These are phyloP conservation scores for Pyrenophora tritici-repentis DNA, from an alignment of 2,329 filamentous ascomycete species.

Conservation along the genomic window DNA sequence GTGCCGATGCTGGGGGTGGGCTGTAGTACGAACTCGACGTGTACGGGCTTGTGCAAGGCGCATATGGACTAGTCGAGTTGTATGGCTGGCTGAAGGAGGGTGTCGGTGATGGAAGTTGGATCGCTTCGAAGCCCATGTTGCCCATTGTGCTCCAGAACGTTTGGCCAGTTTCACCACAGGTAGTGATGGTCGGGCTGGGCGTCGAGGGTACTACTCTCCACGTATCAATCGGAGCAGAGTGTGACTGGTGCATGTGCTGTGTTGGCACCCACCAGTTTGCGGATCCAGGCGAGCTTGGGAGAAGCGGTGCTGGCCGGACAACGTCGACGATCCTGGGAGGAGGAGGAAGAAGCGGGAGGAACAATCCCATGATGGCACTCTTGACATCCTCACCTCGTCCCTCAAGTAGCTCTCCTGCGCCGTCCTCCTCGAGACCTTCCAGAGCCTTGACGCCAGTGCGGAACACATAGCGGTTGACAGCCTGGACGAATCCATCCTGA, in stretches of 20 bases:
- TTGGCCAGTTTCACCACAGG: slow-evolving; percentile 72
- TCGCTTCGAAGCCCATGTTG: slow-evolving; percentile 66
- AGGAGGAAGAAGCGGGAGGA: slow-evolving; percentile 82
- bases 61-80: slow-evolving; percentile 50
- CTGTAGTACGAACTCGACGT: slow-evolving; percentile 77
- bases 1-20: slow-evolving; percentile 73
- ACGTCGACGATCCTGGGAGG: slow-evolving; percentile 89
- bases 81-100: slow-evolving; percentile 76
- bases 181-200: slow-evolving; percentile 70
- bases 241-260: slow-evolving; percentile 61
- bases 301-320: slow-evolving; percentile 80
- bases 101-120: slow-evolving; percentile 74
- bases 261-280: slow-evolving; percentile 80
- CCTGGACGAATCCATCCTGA: slow-evolving; percentile 94
- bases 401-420: slow-evolving; percentile 87
- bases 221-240: slow-evolving; percentile 76
- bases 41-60: slow-evolving; percentile 60
- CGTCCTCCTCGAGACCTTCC: slow-evolving; percentile 95
- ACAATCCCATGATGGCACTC: slow-evolving; percentile 78
- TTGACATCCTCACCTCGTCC: slow-evolving; percentile 95
- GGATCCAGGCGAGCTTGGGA: slow-evolving; percentile 78
- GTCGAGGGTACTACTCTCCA: slow-evolving; percentile 94
- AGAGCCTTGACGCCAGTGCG: slow-evolving; percentile 85
- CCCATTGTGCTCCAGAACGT: slow-evolving; percentile 77
- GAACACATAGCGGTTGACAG: slow-evolving; percentile 96